Base-by-base conservation (phyloP, 768 basidiomycete genomes). In the Porpolomopsis calyptriformis region DNA sequence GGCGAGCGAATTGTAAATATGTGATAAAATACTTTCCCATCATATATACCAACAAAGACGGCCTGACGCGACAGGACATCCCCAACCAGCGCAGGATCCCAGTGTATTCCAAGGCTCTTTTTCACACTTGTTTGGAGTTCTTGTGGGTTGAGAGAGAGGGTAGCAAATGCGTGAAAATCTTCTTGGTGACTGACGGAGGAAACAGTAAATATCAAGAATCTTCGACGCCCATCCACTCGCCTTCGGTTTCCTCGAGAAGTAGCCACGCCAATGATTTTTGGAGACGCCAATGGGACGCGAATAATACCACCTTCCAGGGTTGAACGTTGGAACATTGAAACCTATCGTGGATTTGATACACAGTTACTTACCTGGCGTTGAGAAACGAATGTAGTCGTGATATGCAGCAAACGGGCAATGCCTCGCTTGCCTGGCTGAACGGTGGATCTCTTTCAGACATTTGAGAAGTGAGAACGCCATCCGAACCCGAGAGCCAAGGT, bases 11-110 rank as follows among this genome's bases (percentile, higher is more conserved):
- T 39, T 6, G 41, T 24, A 36, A n/a, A n/a, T n/a, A n/a, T n/a
- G n/a, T 26, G 24, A 46, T 16, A 55, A 19, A 4, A 19, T 43
- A 60, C 73, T 47, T 55, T 87, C 87, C 92, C 92, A 48, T 96
- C 92, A 60, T 91, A 96, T 47, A 96, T 82, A 24, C 91, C 92
- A 29, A 90, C 77, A 54, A 87, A 91, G 4, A 89, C 72, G 5
- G 81, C 85, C 61, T 96, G 89, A 23, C 77, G 66, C 1, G 85
- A 72, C 18, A 88, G 65, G 4, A 71, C 65, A 26, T 79, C 69
- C 1, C 69, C 71, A 7, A 76, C 66, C 22, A 53, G 55, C 22
- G 69, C 60, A 1, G 85, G 80, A 51, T 85, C 73, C 92, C 92
- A 94, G 43, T 84, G 75, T 45, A 82, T 60, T 31, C 69, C 72